Percentiles rank a stretch among this genome's conserved stretches.
phyloP scores from a whole-genome alignment of 306 rosid species.

The Rosa chinensis region DNA sequence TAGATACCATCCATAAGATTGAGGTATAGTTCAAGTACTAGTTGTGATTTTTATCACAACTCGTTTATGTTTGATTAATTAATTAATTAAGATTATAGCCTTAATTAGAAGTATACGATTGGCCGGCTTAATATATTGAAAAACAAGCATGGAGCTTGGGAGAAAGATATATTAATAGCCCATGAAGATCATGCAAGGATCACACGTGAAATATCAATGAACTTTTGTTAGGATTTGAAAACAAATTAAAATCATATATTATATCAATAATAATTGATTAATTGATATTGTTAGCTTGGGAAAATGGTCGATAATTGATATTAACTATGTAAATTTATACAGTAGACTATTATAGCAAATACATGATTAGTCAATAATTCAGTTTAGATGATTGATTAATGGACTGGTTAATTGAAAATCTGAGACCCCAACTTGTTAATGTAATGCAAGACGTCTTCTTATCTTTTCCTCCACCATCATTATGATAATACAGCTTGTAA shows the following conservation, averaged over 20 bases:
- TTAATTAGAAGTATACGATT: not conserved
- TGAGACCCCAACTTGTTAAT: not conserved
- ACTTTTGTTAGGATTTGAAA: slow-evolving; percentile 17
- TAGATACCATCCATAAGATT: too few relatives aligned
- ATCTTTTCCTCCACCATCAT: too few relatives aligned
- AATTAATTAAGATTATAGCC: not conserved
- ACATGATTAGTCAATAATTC: not conserved
- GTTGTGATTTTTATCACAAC: not conserved
- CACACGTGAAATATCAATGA: slow-evolving; percentile 21
- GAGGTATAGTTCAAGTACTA: too few relatives aligned
- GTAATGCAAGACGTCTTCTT: too few relatives aligned
- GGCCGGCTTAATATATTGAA: not conserved
- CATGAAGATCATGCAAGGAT: slow-evolving; percentile 30
- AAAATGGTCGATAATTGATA: slow-evolving; percentile 10
- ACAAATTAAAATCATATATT: not conserved
- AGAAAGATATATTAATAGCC: not conserved
- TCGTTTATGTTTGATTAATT: not conserved
- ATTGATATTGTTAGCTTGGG: not conserved
- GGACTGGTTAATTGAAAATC: too few relatives aligned
- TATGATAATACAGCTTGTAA: too few relatives aligned
- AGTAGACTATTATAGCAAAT: not conserved
- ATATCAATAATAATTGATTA: not conserved
- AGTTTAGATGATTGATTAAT: not conserved
- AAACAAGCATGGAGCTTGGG: slow-evolving; percentile 17
- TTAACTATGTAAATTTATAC: not conserved